Base-by-base conservation (phyloP, 805 yeast genomes). In the Candida insectalens region DNA sequence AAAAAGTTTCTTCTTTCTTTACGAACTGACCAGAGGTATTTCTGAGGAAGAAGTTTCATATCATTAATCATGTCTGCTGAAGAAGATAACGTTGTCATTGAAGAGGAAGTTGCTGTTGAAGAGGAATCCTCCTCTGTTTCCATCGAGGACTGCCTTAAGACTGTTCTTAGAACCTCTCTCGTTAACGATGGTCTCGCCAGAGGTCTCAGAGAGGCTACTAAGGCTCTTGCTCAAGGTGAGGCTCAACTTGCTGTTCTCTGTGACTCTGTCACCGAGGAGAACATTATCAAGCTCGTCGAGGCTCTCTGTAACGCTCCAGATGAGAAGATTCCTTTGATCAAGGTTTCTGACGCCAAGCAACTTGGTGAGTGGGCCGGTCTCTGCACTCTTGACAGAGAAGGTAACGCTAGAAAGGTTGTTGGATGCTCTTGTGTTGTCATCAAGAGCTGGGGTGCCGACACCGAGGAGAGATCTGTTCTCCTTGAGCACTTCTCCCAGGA, bases 361-460 rank as follows among this genome's bases (percentile, higher is more conserved):
- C 80, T 92, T 65, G 99, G 99, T 79, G 97, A 92, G 78, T 92
- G 98, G 98, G 97, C 97, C 62, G 98, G 98, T 83, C 77, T 92
- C 57, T 92, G 96, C 77, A 85, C 87, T 74, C 80, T 89, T 61
- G 97, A 92, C 94, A 85, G 96, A 74, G 97, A 92, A 61, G 99
- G 98, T 74, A 87, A 89, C 77, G 96, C 97, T 73, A 87, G 96
- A 79, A 92, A 92, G 85, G 97, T 92, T 60, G 98, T 92, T 67
- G 98, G 98, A 74, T 94, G 96, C 71, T 88, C 97, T 59, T 89
- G 95, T 71, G 96, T 89, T 64, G 98, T 92, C 59, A 84, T 92
- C 78, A 88, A 83, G 80, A 81, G 87, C 94, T 92, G 97, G 97
- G 99, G 99, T 85, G 95, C 85, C 64, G 95, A 87, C 71, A 82